Evolutionary conservation across 306 rosid genomes (phyloP).

Genomic region (Cicer yamashitae): DNA sequence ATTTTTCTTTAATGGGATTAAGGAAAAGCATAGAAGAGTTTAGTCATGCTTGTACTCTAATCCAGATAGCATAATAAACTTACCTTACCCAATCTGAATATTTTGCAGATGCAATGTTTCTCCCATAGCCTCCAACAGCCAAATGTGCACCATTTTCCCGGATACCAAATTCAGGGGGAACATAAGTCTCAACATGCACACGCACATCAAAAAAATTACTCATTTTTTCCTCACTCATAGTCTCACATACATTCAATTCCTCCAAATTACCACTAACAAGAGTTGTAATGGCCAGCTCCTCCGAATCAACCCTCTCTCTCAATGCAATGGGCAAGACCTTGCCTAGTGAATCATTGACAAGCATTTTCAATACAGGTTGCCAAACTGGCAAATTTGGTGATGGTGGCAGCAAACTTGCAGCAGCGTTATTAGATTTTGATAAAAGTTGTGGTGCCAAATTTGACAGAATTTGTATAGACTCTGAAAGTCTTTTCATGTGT

Average conservation of each 20-base stretch:
- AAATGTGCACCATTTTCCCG: conserved; percentile 62
- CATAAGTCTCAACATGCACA: conserved; percentile 58
- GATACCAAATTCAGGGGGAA: conserved; percentile 63
- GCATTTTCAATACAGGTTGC: conserved; percentile 56
- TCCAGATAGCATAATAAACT: conserved; percentile 40
- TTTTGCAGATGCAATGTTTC: conserved; percentile 80
- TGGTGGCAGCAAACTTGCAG: conserved; percentile 36
- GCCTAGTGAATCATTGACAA: conserved; percentile 59
- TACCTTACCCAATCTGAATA: conserved; percentile 93
- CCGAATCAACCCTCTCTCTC: conserved; percentile 51
- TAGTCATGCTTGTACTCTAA: conserved; percentile 1
- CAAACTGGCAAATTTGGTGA: conserved; percentile 42
- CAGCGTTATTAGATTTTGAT: conserved; percentile 47
- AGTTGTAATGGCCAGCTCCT: conserved; percentile 75
- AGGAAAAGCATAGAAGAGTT: conserved; percentile 6
- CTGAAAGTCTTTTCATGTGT: conserved; percentile 71
- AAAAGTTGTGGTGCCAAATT: conserved; percentile 63
- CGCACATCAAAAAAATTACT: conserved; percentile 55
- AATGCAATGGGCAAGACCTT: conserved; percentile 64
- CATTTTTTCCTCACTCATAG: conserved; percentile 46
- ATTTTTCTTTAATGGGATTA: conserved; percentile 16
- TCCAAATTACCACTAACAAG: conserved; percentile 67
- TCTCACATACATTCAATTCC: conserved; percentile 50
- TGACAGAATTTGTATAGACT: conserved; percentile 64
- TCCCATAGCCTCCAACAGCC: conserved; percentile 77